Conservation (phyloP, 257 asterid species). For the Ilex aquifolium region DNA sequence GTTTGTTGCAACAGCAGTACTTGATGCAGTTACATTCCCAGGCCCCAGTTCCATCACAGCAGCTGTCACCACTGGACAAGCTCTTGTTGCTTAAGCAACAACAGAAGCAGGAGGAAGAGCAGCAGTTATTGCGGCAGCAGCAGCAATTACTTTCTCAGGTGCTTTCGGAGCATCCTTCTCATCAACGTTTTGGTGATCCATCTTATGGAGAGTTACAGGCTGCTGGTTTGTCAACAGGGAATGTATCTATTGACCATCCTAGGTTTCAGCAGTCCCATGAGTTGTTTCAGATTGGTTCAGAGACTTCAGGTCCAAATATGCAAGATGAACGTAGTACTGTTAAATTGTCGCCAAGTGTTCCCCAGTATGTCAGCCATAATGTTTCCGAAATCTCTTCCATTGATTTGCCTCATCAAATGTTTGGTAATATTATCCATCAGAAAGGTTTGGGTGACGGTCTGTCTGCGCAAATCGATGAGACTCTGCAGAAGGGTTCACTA, state of each 20-base stretch:
- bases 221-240: constrained; percentile 45
- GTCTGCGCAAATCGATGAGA: neutral
- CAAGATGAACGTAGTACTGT: neutral
- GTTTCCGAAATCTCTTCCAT: neutral
- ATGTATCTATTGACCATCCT: constrained; percentile 18
- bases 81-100: constrained; percentile 68
- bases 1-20: constrained; percentile 84
- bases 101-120: constrained; percentile 69
- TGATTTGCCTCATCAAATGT: too few species aligned
- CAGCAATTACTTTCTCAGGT: constrained; percentile 75
- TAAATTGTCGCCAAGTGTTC: neutral
- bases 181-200: constrained; percentile 20
- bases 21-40: constrained; percentile 68
- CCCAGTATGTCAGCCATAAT: neutral
- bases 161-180: constrained; percentile 54
- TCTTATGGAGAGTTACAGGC: constrained; percentile 29
- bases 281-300: neutral
- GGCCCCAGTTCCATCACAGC: constrained; percentile 61
- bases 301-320: neutral
- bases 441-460: neutral
- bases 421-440: neutral
- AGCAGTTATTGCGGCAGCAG: constrained; percentile 61
- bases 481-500: neutral
- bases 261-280: neutral
- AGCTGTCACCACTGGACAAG: constrained; percentile 55